phyloP scores from a whole-genome alignment of 176 grass and related monocot species.

The Chrysopogon serrulatus region DNA sequence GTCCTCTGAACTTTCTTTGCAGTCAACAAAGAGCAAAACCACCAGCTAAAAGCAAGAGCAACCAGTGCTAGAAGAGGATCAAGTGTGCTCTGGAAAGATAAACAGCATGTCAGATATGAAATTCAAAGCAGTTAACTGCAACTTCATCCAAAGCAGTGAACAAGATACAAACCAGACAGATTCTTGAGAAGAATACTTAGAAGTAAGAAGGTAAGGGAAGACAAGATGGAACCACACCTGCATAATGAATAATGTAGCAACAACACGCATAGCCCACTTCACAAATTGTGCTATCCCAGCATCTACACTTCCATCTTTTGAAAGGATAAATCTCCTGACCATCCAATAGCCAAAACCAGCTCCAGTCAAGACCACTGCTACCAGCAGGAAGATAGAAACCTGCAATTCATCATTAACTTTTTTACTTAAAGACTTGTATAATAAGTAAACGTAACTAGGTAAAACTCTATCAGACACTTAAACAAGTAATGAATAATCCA shows the following conservation, averaged over 20 bases:
- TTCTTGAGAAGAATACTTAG: constrained; percentile 11
- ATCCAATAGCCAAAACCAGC: constrained; percentile 90
- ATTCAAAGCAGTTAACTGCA: neutral
- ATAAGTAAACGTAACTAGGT: neutral
- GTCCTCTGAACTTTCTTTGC: constrained; percentile 21
- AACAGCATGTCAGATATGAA: constrained; percentile 21
- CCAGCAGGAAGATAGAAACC: constrained; percentile 82
- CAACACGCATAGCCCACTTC: constrained; percentile 86
- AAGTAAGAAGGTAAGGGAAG: neutral
- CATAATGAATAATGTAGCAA: constrained; percentile 63
- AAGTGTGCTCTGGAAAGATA: constrained; percentile 73
- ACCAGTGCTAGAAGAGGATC: constrained; percentile 70
- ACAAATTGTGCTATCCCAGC: constrained; percentile 80
- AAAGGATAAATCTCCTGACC: constrained; percentile 84
- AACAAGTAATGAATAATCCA: neutral
- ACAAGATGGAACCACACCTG: constrained; percentile 50
- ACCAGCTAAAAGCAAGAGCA: constrained; percentile 55
- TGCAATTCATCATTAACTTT: constrained; percentile 28
- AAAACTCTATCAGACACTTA: neutral
- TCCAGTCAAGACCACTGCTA: constrained; percentile 69
- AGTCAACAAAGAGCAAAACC: constrained; percentile 49
- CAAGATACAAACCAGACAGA: neutral
- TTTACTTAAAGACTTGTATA: constrained; percentile 6
- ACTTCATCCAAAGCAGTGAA: neutral
- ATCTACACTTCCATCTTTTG: constrained; percentile 83